Base-by-base conservation (phyloP, 1,284 basidiomycete species). In the Irpex rosettiformis region DNA sequence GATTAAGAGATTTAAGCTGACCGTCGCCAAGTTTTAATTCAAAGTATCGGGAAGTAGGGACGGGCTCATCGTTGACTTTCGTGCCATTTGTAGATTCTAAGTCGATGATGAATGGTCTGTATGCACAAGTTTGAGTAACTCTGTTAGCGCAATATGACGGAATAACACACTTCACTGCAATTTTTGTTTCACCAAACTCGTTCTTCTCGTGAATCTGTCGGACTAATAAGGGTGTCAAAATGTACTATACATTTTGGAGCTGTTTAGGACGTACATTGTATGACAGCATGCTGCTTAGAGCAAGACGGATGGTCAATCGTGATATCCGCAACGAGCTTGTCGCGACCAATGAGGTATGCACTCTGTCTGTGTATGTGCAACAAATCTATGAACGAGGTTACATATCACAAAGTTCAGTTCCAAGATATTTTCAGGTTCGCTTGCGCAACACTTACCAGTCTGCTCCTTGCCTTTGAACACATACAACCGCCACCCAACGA, bases 231-330 rank as follows among this genome's bases (percentile, higher is more conserved):
- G 29, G 54, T 2, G 6, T 55, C 22, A n/a, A 62, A 16, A 28
- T 49, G 28, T 51, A 22, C 62, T 16, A n/a, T 47, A 24, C 1
- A 58, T 60, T 10, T n/a, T 40, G 21, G 22, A 28, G 49, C 28
- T 25, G 30, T 24, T 51, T 25, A 51, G 54, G 21, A 71, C 85
- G 37, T 67, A 89, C 91, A 95, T 75, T 99, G 97, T 40, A 99
- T 89, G 3, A 89, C 97, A 22, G 96, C 96, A 69, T 99, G 97
- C 71, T 99, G 97, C 71, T 99, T 99, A 0, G 96, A 99, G 66
- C 93, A 95, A 3, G 96, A 98, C 0, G 96, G 95, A 71, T 99
- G 96, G 61, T 96, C 94, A 42, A 98, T 76, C 1, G 90, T 82
- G 61, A 99, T 92, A 69, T 99, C 97, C 43, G 88, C 88, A 30